Conservation (phyloP, 2,329 filamentous ascomycete species). For the Aspergillus hortae region DNA sequence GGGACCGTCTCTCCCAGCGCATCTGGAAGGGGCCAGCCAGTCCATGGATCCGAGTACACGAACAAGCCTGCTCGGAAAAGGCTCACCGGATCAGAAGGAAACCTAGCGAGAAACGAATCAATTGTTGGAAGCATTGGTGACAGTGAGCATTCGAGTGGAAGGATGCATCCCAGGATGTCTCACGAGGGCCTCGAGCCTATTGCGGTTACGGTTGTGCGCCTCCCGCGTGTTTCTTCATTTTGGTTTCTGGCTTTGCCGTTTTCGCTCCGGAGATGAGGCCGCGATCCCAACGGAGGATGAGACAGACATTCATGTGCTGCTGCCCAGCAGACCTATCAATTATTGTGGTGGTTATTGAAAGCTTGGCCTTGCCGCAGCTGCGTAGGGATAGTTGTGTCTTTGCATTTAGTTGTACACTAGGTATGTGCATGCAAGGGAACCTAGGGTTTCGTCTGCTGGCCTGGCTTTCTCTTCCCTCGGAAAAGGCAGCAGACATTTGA, state of each 20-base stretch:
- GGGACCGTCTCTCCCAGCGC: too few species aligned
- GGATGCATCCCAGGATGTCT: neutral
- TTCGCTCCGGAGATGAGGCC: neutral
- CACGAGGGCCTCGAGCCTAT: neutral
- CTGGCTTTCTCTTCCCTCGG: too few species aligned
- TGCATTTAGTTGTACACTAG: too few species aligned
- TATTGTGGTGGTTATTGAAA: neutral
- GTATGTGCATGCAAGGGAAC: neutral
- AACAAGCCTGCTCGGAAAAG: too few species aligned
- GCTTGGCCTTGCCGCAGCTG: neutral
- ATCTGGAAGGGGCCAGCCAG: too few species aligned
- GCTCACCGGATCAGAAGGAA: too few species aligned
- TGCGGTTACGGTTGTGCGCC: neutral
- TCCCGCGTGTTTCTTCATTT: neutral
- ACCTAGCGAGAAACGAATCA: too few species aligned
- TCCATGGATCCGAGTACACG: too few species aligned
- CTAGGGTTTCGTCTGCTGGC: neutral
- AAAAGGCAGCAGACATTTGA: too few species aligned
- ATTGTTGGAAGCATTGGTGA: too few species aligned
- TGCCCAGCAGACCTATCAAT: neutral
- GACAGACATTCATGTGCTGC: neutral
- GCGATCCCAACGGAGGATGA: neutral
- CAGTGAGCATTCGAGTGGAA: too few species aligned
- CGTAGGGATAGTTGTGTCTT: neutral
- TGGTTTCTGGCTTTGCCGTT: neutral